A percentile compares a stretch with the other conserved stretches of the same genome.
These are phyloP conservation scores for Didymellaceae sp. DNA, from an alignment of 2,329 filamentous ascomycete species.

Conservation along the genomic window DNA sequence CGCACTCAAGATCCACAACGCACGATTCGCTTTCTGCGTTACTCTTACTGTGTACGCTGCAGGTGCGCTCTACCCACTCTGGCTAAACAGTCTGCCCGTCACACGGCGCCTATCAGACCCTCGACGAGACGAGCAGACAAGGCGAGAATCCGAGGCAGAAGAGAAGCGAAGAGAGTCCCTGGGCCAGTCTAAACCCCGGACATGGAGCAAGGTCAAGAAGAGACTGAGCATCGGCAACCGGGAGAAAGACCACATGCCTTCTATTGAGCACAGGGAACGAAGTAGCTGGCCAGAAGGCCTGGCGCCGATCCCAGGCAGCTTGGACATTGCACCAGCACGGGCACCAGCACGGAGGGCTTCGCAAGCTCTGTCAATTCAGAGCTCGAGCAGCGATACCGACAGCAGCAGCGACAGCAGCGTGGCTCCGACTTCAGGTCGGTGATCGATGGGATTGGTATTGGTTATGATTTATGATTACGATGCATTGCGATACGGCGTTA, in stretches of 20 bases:
- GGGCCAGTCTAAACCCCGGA: conserved; percentile 24
- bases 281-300: conserved; percentile 40
- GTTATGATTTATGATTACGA: conserved; percentile 12
- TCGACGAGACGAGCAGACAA: conserved; percentile 43
- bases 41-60: conserved; percentile 59
- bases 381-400: conserved; percentile 2
- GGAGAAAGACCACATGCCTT: conserved; percentile 31
- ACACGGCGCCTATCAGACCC: conserved; percentile 61
- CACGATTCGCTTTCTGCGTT: conserved; percentile 60
- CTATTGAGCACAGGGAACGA: conserved; percentile 41
- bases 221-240: conserved; percentile 28
- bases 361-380: conserved; percentile 9
- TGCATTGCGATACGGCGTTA: conserved; percentile 25
- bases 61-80: conserved; percentile 61
- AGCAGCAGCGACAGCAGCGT: conserved; percentile 5
- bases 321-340: conserved; percentile 8
- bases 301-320: conserved; percentile 16
- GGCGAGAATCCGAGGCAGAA: conserved; percentile 33
- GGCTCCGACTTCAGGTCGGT: background rate
- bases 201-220: conserved; percentile 34
- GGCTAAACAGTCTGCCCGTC: conserved; percentile 57
- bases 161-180: conserved; percentile 29
- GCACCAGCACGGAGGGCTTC: conserved; percentile 5
- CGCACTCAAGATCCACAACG: conserved; percentile 48
- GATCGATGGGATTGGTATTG: no score